Evolutionary conservation across 2,329 filamentous ascomycete species (phyloP).

Genomic region (Chalaropsis thielavioides): DNA sequence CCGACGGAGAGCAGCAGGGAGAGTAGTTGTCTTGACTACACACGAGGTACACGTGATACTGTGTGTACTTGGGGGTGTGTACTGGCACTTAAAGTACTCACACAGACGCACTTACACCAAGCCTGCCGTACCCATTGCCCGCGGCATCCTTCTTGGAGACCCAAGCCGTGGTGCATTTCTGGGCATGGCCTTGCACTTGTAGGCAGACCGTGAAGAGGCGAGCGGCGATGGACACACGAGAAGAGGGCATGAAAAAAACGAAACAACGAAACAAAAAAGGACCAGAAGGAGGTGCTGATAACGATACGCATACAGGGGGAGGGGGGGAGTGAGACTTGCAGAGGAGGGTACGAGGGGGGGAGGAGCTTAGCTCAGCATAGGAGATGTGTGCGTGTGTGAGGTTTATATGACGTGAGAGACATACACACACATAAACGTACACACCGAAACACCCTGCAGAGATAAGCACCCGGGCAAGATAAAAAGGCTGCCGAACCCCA

Average conservation of each 20-base stretch:
- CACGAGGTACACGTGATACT: too few species aligned
- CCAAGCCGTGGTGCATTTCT: not conserved
- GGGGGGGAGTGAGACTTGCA: conserved; percentile 2
- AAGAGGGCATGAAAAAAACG: not conserved
- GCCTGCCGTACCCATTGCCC: not conserved
- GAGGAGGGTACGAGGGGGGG: too few species aligned
- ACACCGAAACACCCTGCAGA: not conserved
- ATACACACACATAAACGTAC: not conserved
- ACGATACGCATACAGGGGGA: not conserved
- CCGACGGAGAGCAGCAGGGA: not conserved
- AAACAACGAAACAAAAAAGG: too few species aligned
- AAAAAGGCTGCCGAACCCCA: not conserved
- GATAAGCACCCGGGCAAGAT: not conserved
- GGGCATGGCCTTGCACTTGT: not conserved
- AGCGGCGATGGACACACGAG: not conserved
- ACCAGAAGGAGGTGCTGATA: not conserved
- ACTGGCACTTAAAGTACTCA: not conserved
- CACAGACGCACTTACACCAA: not conserved
- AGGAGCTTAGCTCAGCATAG: not conserved
- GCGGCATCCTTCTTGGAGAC: conserved; percentile 2
- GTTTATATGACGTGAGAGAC: not conserved
- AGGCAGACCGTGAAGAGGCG: not conserved
- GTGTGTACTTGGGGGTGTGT: not conserved
- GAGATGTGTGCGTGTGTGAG: not conserved
- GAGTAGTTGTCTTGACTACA: too few species aligned